A percentile compares a stretch with the other conserved stretches of the same genome.
Evolutionary conservation across 352 stramenopile species (phyloP).

Genomic region (Thalassiosira livingstoniorum): DNA sequence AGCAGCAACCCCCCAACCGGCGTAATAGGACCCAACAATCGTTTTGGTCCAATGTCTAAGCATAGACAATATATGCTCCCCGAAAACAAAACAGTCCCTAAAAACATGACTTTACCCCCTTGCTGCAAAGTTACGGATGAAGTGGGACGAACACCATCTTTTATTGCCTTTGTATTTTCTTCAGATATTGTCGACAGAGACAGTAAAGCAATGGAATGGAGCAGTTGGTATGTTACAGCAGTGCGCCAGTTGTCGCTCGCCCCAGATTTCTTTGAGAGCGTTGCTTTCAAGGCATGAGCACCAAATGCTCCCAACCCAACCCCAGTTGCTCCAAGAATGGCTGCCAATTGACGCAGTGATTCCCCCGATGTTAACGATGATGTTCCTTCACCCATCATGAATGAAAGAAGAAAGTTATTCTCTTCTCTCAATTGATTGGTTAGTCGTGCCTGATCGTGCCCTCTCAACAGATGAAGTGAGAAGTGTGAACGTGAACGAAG

Average conservation of each 20-base stretch:
- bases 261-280: slow-evolving; percentile 54
- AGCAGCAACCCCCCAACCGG: slow-evolving; percentile 80
- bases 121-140: slow-evolving; percentile 18
- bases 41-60: slow-evolving; percentile 77
- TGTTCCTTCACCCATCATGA: no score
- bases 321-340: slow-evolving; percentile 47
- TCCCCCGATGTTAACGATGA: no score
- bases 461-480: no score
- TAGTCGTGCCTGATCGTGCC: no score
- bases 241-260: slow-evolving; percentile 75
- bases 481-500: no score
- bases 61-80: slow-evolving; percentile 78
- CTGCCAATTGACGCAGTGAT: slow-evolving; percentile 47
- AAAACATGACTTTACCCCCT: slow-evolving; percentile 71
- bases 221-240: slow-evolving; percentile 79
- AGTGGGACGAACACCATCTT: not conserved
- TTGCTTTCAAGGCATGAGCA: slow-evolving; percentile 78
- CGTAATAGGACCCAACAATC: slow-evolving; percentile 76
- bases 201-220: slow-evolving; percentile 78
- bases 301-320: slow-evolving; percentile 74
- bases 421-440: no score
- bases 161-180: slow-evolving; percentile 22
- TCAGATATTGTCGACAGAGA: slow-evolving; percentile 62
- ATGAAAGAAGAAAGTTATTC: no score
- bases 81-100: slow-evolving; percentile 78